Base-by-base conservation (phyloP, 306 rosid species). In the Pyrus communis region DNA sequence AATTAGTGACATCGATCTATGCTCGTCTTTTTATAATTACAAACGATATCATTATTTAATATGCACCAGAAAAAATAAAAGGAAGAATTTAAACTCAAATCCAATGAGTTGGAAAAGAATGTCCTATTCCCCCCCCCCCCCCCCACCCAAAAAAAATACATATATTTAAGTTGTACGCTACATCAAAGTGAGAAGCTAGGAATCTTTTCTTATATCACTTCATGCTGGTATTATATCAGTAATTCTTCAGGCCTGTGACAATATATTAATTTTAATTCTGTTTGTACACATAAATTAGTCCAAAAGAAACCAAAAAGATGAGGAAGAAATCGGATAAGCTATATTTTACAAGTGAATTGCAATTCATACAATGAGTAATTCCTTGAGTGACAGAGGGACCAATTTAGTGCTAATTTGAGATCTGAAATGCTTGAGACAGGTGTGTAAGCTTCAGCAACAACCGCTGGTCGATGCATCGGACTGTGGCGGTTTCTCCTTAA, bases 381-480 rank as follows among this genome's bases (percentile, higher is more conserved):
- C 45, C 49, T 71, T 70, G 33, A 28, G 22, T 61, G 45, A 45
- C 9, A 46, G 70, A 25, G 23, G 40, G 62, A 80, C 35, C 57
- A 42, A 59, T 71, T 74, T 14, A 49, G 59, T 54, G 5, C n/a
- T 28, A 61, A 79, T 68, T 75, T 66, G 81, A 71, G 61, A 61
- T 60, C 45, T 64, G 38, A 72, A 71, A 35, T 45, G 69, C 72
- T 75, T 45, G 87, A 65, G 40, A 64, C 46, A 23, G 33, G 68
- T 69, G 21, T 18, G 64, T 66, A 54, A 58, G 83, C 66, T 82
- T 82, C 96, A 95, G 91, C 97, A 95, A 67, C 99, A 95, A 73
- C 96, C 67, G 78, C 96, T 75, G 7, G 91, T 60, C 45, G 97
- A 76, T 57, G 92, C 85, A 73, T 79, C 85, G 31, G 87, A 58